Percentiles rank a stretch among this genome's conserved stretches.
phyloP scores from a whole-genome alignment of 306 rosid genomes.

The Crotalaria pallida region DNA sequence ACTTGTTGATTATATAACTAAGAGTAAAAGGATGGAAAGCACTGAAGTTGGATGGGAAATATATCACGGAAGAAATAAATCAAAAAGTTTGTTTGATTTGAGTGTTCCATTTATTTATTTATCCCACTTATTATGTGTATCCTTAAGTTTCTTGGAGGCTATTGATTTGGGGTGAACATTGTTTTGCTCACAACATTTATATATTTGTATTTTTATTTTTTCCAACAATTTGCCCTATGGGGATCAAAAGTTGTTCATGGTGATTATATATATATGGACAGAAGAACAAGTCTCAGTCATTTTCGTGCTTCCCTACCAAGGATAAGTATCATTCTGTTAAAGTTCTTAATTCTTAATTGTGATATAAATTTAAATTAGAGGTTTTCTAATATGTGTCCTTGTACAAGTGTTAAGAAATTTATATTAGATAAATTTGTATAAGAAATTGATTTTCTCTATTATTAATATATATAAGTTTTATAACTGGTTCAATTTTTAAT shows the following conservation, averaged over 20 bases:
- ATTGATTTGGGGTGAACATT: conserved; percentile 41
- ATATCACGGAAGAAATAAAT: conserved; percentile 21
- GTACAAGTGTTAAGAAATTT: too few relatives aligned
- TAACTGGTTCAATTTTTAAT: too few relatives aligned
- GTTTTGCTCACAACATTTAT: conserved; percentile 27
- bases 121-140: conserved; percentile 26
- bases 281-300: conserved; percentile 11
- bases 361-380: conserved; percentile 27
- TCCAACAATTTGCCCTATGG: conserved; percentile 13
- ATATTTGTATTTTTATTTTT: conserved; percentile 26
- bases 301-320: neutral
- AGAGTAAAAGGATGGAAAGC: conserved; percentile 19
- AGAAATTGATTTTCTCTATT: too few relatives aligned
- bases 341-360: conserved; percentile 21
- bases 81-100: conserved; percentile 31
- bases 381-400: too few relatives aligned
- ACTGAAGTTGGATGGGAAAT: conserved; percentile 29
- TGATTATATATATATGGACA: neutral
- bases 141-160: conserved; percentile 25
- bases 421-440: too few relatives aligned
- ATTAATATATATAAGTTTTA: too few relatives aligned
- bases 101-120: conserved; percentile 41
- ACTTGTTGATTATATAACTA: conserved; percentile 20
- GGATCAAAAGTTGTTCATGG: conserved; percentile 5
- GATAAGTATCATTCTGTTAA: conserved; percentile 1